Evolutionary conservation across 495 filamentous ascomycete species (phyloP).

Genomic region (Annulohypoxylon maeteangense): DNA sequence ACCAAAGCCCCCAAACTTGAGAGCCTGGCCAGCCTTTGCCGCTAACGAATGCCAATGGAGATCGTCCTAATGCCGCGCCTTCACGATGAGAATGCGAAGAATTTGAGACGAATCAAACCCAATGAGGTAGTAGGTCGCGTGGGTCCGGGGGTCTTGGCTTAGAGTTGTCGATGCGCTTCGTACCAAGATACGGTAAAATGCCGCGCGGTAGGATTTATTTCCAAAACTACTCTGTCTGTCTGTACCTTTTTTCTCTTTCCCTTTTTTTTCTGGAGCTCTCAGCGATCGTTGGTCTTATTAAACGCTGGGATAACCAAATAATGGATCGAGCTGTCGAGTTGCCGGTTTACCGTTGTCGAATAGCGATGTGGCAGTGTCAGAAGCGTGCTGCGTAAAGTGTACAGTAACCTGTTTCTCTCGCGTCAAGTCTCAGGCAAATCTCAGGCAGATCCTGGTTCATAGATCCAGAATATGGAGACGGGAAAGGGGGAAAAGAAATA

Average conservation of each 20-base stretch:
- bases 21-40: conserved; percentile 23
- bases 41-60: conserved; percentile 38
- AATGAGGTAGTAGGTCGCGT: conserved; percentile 40
- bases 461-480: neutral
- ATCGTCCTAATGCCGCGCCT: conserved; percentile 40
- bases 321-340: conserved; percentile 2
- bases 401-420: neutral
- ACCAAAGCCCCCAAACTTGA: conserved; percentile 22
- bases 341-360: conserved; percentile 26
- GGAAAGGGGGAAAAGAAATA: conserved; percentile 14
- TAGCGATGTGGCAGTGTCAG: conserved; percentile 23
- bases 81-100: conserved; percentile 14
- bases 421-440: conserved; percentile 11
- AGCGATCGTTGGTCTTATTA: conserved; percentile 11
- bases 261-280: conserved; percentile 4
- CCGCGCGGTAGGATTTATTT: conserved; percentile 26
- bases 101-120: conserved; percentile 36
- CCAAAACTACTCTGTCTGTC: neutral
- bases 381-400: neutral
- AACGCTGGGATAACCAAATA: neutral
- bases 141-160: conserved; percentile 39
- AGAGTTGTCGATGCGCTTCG: conserved; percentile 9
- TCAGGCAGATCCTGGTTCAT: neutral
- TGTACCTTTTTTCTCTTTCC: neutral
- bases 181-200: conserved; percentile 6